Base-by-base conservation (phyloP, 2,329 filamentous ascomycete species). In the Claviceps sp. region DNA sequence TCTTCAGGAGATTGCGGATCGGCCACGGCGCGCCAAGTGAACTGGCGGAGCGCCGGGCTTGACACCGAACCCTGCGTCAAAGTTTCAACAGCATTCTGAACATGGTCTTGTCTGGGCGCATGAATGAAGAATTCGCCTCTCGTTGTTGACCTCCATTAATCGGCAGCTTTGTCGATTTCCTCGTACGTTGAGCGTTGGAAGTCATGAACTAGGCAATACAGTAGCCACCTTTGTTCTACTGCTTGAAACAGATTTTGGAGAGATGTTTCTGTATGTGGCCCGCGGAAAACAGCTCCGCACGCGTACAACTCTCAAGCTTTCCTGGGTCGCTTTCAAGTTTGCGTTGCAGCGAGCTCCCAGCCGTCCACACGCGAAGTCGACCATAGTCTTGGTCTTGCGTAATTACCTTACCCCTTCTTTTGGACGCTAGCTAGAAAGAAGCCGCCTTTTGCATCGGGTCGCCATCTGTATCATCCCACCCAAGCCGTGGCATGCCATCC, bases 381-480 rank as follows among this genome's bases (percentile, higher is more conserved):
- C 47, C 40, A 34, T 43, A 19, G 19, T 17, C 47, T 41, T 30
- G 5, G n/a, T 34, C 10, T 41, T 49, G 39, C 14, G 10, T 11
- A 34, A 34, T 34, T 34, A 34, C 34, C 26, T 5, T 17, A 14
- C 48, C 26, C 16, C 30, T 22, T 38, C 30, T 38, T 34, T 30
- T 16, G 48, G 45, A 40, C 16, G 17, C 45, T 48, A 50, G 38
- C 47, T n/a, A 48, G 26, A 50, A 14, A 48, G 26, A 50, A 14
- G 14, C 42, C 4, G 40, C 38, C 52, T 50, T 43, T 47, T 45
- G 30, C 50, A 24, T 42, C 45, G 46, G 50, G 42, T 47, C 50
- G 47, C 41, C 48, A 49, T 30, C 42, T 52, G 50, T 17, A 52
- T 48, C 47, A 48, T 52, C 22, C 38, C 53, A 52, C 50, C 17